phyloP scores from a whole-genome alignment of 345 rosid genomes.

The Sisymbrium altissimum region DNA sequence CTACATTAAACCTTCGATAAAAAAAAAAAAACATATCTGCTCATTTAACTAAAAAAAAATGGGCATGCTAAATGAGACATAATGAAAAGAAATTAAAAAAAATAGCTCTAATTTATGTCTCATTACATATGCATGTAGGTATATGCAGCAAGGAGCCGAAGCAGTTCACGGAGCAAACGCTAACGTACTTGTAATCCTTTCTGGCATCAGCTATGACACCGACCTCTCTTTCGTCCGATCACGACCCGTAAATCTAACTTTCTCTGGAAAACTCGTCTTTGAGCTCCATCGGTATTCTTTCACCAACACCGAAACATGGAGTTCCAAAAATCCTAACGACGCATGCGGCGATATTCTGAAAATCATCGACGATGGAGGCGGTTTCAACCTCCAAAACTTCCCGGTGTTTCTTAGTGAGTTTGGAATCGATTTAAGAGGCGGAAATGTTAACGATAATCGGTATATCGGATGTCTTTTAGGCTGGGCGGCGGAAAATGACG shows the following conservation, averaged over 20 bases:
- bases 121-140: conserved; percentile 29
- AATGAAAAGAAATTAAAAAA: too few relatives aligned
- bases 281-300: conserved; percentile 78
- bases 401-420: conserved; percentile 70
- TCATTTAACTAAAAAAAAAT: too few relatives aligned
- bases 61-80: background rate
- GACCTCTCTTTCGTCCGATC: conserved; percentile 58
- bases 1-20: too few relatives aligned
- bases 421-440: conserved; percentile 67
- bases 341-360: conserved; percentile 58
- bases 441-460: conserved; percentile 57
- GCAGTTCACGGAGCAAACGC: conserved; percentile 81
- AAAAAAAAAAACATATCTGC: too few relatives aligned
- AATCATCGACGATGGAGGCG: conserved; percentile 44
- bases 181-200: conserved; percentile 66
- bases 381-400: conserved; percentile 46
- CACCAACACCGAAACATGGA: conserved; percentile 64
- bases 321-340: conserved; percentile 58
- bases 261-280: conserved; percentile 58
- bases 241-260: conserved; percentile 48
- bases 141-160: conserved; percentile 84
- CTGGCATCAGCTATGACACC: conserved; percentile 64
- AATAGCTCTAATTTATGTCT: background rate
- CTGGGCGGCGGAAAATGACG: conserved; percentile 66
- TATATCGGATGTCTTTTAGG: conserved; percentile 66